phyloP scores from a whole-genome alignment of 352 stramenopile genomes.

The Aphanomyces stellatus region DNA sequence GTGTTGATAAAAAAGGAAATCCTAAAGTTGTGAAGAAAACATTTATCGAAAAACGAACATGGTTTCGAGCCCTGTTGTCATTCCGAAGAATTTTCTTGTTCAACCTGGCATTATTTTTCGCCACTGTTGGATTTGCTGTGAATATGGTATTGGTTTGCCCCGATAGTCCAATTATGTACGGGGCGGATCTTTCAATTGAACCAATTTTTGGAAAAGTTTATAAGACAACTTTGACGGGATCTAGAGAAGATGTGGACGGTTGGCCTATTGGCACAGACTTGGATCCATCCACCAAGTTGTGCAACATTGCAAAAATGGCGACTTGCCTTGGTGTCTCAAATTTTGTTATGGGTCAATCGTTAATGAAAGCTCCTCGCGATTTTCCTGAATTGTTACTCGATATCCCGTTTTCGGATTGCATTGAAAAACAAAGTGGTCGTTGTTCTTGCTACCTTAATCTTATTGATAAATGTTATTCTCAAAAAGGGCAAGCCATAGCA shows the following conservation, averaged over 20 bases:
- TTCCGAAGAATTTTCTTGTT: slow-evolving; percentile 81
- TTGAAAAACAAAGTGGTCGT: slow-evolving; percentile 48
- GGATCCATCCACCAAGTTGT: slow-evolving; percentile 14
- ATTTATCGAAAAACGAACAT: slow-evolving; percentile 71
- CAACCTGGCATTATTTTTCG: slow-evolving; percentile 68
- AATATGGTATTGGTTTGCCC: slow-evolving; percentile 77
- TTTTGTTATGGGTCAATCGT: slow-evolving; percentile 34
- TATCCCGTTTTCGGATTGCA: slow-evolving; percentile 66
- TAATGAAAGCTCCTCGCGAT: slow-evolving; percentile 44
- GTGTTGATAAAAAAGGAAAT: slow-evolving; percentile 72
- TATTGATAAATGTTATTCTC: slow-evolving; percentile 51
- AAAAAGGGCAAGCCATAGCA: slow-evolving; percentile 33
- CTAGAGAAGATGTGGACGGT: no score
- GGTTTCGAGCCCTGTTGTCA: slow-evolving; percentile 59
- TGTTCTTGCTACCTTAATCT: slow-evolving; percentile 68
- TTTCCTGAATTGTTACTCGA: slow-evolving; percentile 55
- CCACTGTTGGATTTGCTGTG: slow-evolving; percentile 49
- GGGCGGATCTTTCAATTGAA: slow-evolving; percentile 43
- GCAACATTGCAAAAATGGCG: slow-evolving; percentile 54
- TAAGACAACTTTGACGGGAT: no score
- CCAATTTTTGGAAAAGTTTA: no score
- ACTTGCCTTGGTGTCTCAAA: slow-evolving; percentile 48
- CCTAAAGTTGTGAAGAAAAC: slow-evolving; percentile 82
- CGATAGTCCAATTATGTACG: slow-evolving; percentile 69
- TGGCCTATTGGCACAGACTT: background rate